phyloP scores from a whole-genome alignment of 805 yeast genomes.

The Monosporozyma solicola region DNA sequence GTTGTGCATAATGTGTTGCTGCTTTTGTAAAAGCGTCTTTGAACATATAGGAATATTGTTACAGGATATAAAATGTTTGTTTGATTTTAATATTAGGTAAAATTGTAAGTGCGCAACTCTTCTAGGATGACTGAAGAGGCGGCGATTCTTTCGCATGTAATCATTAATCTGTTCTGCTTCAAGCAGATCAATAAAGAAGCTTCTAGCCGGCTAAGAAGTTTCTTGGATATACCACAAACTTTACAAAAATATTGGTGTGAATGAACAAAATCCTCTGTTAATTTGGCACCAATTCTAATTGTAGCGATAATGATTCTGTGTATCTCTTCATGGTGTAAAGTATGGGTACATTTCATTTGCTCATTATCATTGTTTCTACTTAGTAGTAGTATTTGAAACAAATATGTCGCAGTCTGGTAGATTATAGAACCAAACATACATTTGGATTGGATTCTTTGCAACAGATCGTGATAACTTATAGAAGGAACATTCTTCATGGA shows the following conservation, averaged over 20 bases:
- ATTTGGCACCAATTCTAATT: conserved; percentile 36
- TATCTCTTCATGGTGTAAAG: conserved; percentile 32
- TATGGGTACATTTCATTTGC: conserved; percentile 15
- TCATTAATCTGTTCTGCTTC: conserved; percentile 11
- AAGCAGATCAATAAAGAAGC: conserved; percentile 10
- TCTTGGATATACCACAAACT: conserved; percentile 35
- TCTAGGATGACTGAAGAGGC: conserved; percentile 9
- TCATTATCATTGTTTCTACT: conserved; percentile 6
- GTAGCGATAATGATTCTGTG: conserved; percentile 39
- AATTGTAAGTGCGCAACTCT: conserved; percentile 4
- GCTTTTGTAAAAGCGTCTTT: neutral
- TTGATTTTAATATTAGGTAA: neutral
- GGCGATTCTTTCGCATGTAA: conserved; percentile 10
- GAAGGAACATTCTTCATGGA: conserved; percentile 25
- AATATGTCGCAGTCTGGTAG: conserved; percentile 22
- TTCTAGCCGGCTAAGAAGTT: conserved; percentile 16
- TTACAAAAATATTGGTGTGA: conserved; percentile 37
- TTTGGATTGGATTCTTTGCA: conserved; percentile 22
- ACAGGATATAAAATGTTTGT: neutral
- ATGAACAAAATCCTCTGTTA: conserved; percentile 36
- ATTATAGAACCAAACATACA: conserved; percentile 25
- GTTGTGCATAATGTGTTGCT: neutral
- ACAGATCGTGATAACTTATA: conserved; percentile 16
- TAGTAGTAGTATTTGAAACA: conserved; percentile 17
- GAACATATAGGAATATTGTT: neutral